Base-by-base conservation (phyloP, 371 early-diverging fungal species). In the Mucor indicus region DNA sequence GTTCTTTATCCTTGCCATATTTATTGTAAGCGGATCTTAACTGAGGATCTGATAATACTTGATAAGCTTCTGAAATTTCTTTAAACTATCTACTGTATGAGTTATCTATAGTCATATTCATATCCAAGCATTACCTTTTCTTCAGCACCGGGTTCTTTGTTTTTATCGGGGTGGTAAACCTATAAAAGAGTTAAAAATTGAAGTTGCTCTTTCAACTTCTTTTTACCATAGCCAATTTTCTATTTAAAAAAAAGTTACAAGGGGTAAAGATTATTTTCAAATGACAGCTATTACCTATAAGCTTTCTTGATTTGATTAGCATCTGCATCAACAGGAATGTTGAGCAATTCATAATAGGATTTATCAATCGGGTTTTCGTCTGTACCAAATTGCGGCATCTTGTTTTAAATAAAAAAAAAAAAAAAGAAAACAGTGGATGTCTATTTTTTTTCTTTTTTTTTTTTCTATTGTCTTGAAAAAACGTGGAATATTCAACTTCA, bases 161-260 rank as follows among this genome's bases (percentile, higher is more conserved):
- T 93, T 72, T 98, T 96, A 79, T 98, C 98, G 12, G 93, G 99
- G 75, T 99, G 99, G 71, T 85, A 95, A 70, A 91, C 89, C 73
- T 75, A 62, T 22, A n/a, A n/a, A n/a, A n/a, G n/a, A n/a, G n/a
- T n/a, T n/a, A n/a, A n/a, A n/a, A n/a, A n/a, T n/a, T n/a, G n/a
- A n/a, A n/a, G n/a, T n/a, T n/a, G n/a, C n/a, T n/a, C n/a, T n/a
- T n/a, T n/a, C n/a, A n/a, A n/a, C n/a, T n/a, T n/a, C n/a, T n/a
- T n/a, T n/a, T n/a, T n/a, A 73, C 74, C 47, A 73, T 69, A 19
- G 74, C 74, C 36, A 73, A 55, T 37, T 73, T 73, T 53, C 74
- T 73, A 39, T 21, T 16, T 12, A 29, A 29, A 30, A 20, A 30
- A 22, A 46, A 25, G 2, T 11, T 23, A 24, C n/a, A 33, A n/a